Base-by-base conservation (phyloP, 306 rosid genomes). In the Hylodesmum podocarpum region DNA sequence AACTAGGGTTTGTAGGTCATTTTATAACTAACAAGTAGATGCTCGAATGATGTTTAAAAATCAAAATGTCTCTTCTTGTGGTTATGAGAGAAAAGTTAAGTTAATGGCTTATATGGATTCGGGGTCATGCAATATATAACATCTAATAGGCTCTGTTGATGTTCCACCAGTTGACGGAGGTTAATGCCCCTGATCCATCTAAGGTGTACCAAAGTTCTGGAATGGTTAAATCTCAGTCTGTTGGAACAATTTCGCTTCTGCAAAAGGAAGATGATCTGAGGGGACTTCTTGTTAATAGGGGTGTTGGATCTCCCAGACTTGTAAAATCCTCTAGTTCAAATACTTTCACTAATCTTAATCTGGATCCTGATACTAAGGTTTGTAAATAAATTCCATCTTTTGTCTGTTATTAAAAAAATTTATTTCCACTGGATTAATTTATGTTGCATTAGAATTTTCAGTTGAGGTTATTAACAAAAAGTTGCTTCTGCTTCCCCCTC, bases 301-400 rank as follows among this genome's bases (percentile, higher is more conserved):
- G 97, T 82, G 97, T 95, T 81, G 99, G 99, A 79, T 80, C 93
- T 80, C 90, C 92, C 28, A 84, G 91, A 85, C 84, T 90, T 41
- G 78, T 72, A 84, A 90, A 88, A 86, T 89, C 90, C 11, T 76
- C 92, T 72, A 88, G 97, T 84, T 77, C 91, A 18, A 70, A 53
- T 61, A 36, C 89, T 74, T 87, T 86, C 58, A 14, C 81, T 0
- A 89, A 82, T 77, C 84, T 77, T 76, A 81, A 74, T 84, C 77
- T 82, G 88, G 91, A 83, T 41, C 57, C 76, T 63, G 87, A 86
- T 82, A 74, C 87, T 29, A 83, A 92, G 99, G 99, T 92, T 73
- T 44, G 89, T 80, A 64, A 54, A 80, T 64, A 49, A 43, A 55
- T 64, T 74, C 57, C 18, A 9, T 62, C 39, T 40, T 40, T 75